Conservation (phyloP, 1,284 basidiomycete genomes). For the Dichomitus squalens region DNA sequence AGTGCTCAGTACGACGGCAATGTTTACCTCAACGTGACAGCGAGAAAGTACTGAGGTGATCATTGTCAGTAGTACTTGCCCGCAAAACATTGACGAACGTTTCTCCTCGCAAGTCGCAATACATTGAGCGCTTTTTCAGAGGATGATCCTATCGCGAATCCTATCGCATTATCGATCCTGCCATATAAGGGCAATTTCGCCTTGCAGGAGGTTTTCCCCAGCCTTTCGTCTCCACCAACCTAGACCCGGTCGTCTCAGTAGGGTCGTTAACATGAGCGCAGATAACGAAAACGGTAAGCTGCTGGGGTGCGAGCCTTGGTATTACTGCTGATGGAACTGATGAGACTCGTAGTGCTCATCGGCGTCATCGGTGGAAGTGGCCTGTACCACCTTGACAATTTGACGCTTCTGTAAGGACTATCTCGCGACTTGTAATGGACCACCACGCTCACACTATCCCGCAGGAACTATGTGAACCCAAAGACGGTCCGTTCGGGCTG, state of each 20-base stretch:
- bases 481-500: constrained; percentile 48
- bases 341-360: constrained; percentile 57
- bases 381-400: constrained; percentile 88
- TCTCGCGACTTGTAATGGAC: background rate
- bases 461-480: constrained; percentile 70
- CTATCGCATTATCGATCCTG: background rate
- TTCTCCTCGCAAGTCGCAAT: background rate
- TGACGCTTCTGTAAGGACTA: constrained; percentile 73
- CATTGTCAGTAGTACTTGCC: too few relatives aligned
- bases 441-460: background rate
- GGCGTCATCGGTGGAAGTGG: constrained; percentile 88
- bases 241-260: background rate
- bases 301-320: background rate
- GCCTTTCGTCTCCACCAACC: background rate
- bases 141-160: background rate
- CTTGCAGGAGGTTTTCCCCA: background rate
- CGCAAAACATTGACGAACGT: background rate
- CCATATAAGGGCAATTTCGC: background rate
- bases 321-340: background rate
- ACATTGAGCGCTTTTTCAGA: background rate
- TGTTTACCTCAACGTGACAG: too few relatives aligned
- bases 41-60: too few relatives aligned
- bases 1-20: too few relatives aligned
- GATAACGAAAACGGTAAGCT: constrained; percentile 5
- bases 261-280: background rate